Evolutionary conservation across 352 stramenopile genomes (phyloP).

Genomic region (Halophytophthora polymorphica): DNA sequence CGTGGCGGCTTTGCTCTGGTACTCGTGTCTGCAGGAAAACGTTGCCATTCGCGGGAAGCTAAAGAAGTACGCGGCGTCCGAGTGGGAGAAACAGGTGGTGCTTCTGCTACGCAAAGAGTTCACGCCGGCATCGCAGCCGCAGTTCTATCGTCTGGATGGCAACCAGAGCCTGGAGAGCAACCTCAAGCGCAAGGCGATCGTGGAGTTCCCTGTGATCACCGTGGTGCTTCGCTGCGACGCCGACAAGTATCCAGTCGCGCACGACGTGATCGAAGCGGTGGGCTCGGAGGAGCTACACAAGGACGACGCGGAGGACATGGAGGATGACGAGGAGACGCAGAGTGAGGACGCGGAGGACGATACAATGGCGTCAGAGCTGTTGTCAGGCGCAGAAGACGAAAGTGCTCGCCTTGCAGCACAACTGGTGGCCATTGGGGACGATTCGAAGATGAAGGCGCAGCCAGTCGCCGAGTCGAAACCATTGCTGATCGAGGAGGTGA

Average conservation of each 20-base stretch:
- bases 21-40: slow-evolving; percentile 49
- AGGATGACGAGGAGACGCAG: slow-evolving; percentile 13
- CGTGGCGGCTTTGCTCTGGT: not conserved
- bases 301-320: slow-evolving; percentile 7
- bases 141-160: slow-evolving; percentile 74
- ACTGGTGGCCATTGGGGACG: slow-evolving; percentile 20
- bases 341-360: slow-evolving; percentile 6
- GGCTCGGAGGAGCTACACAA: slow-evolving; percentile 5
- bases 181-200: slow-evolving; percentile 70
- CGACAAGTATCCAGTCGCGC: slow-evolving; percentile 50
- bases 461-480: slow-evolving; percentile 8
- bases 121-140: slow-evolving; percentile 49
- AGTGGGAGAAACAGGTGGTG: slow-evolving; percentile 56
- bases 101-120: slow-evolving; percentile 83
- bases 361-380: slow-evolving; percentile 1
- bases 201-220: slow-evolving; percentile 77
- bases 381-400: slow-evolving; percentile 1
- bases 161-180: slow-evolving; percentile 64
- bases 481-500: slow-evolving; percentile 30
- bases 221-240: slow-evolving; percentile 46
- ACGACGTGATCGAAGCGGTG: slow-evolving; percentile 70
- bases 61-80: slow-evolving; percentile 51
- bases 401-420: slow-evolving; percentile 6
- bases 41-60: slow-evolving; percentile 62
- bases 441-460: not conserved